Conservation (phyloP, 23 red algal species). For the Gracilariopsis chorda region DNA sequence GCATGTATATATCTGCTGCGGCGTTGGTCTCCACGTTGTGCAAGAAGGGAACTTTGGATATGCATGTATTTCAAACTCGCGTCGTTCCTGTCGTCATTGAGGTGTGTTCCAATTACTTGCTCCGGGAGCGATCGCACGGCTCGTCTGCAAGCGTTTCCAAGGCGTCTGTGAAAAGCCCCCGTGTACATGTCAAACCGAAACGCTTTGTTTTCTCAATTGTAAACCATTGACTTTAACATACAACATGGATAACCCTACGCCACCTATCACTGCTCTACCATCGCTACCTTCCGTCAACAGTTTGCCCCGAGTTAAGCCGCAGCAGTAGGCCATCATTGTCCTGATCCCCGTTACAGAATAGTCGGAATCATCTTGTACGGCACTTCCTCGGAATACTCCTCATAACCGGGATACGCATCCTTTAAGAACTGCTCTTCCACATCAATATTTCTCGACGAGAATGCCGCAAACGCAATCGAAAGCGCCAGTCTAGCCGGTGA, state of each 20-base stretch:
- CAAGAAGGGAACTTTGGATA: constrained; percentile 39
- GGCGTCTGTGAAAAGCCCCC: constrained; percentile 75
- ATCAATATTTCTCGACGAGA: constrained; percentile 78
- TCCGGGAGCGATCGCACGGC: background rate
- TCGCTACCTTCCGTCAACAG: too few species aligned
- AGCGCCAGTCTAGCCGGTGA: constrained; percentile 80
- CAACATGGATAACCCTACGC: too few species aligned
- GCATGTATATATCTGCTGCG: constrained; percentile 44
- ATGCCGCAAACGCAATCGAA: constrained; percentile 69
- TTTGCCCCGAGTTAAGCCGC: too few species aligned
- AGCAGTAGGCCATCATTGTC: too few species aligned
- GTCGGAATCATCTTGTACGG: constrained; percentile 81
- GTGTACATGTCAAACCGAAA: constrained; percentile 69
- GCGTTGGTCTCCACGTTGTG: constrained; percentile 47
- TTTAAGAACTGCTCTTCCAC: constrained; percentile 93
- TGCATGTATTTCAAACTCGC: background rate
- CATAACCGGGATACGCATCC: constrained; percentile 85
- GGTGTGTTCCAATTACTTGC: constrained; percentile 22
- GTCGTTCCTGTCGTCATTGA: constrained; percentile 29
- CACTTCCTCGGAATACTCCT: constrained; percentile 64
- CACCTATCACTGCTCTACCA: too few species aligned
- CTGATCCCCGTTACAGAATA: too few species aligned
- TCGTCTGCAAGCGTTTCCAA: background rate
- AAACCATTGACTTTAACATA: too few species aligned
- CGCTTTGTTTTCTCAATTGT: too few species aligned